Evolutionary conservation across 352 stramenopile genomes (phyloP), one percentile per base, ranked within the genome.

Genomic region (Phytophthora boehmeriae): DNA sequence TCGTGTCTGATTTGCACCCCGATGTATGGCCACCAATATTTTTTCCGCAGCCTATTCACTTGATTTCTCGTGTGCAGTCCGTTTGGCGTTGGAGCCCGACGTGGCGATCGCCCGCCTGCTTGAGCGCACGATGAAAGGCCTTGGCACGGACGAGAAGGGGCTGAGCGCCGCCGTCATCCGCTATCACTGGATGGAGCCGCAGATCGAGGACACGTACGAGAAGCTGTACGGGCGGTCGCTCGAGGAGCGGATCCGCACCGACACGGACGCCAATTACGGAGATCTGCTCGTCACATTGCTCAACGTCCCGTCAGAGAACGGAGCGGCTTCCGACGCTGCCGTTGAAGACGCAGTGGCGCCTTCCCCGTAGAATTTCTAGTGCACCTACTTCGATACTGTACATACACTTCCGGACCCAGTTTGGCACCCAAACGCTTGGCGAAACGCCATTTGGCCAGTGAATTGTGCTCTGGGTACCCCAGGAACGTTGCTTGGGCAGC

Each of bases 231-330:
- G 57, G 28, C 67, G 66, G 4, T 71, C 69, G 36, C 75, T 89
- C 30, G 70, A 73, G 52, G 70, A 88, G 49, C 73, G 76, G 35
- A 84, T 89, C 51, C 53, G 78, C 30, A 78, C 70, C 16, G 77
- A 87, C 47, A 82, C 73, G 48, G 80, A 78, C 51, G 75, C 73
- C 52, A 80, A 88, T 61, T 89, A 81, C 48, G 66, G 69, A 16
- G 66, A 74, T 25, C 59, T 89, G 32, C 62, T 89, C 25, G 62
- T 88, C 47, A 66, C 67, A 42, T 63, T 89, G 47, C 66, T 84
- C 19, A 67, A 88, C 54, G 71, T 68, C 27, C 75, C 72, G 11
- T 56, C 64, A 30, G 55, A 53, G 5, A 22, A 20, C 14, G 48
- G 17, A 16, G 35, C 35, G 5, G 36, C 30, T 38, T 39, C 34